A percentile compares a stretch with the other conserved stretches of the same genome.
These are phyloP conservation scores for Chaetoscypha palmicola DNA, from an alignment of 2,329 filamentous ascomycete species.

Conservation along the genomic window DNA sequence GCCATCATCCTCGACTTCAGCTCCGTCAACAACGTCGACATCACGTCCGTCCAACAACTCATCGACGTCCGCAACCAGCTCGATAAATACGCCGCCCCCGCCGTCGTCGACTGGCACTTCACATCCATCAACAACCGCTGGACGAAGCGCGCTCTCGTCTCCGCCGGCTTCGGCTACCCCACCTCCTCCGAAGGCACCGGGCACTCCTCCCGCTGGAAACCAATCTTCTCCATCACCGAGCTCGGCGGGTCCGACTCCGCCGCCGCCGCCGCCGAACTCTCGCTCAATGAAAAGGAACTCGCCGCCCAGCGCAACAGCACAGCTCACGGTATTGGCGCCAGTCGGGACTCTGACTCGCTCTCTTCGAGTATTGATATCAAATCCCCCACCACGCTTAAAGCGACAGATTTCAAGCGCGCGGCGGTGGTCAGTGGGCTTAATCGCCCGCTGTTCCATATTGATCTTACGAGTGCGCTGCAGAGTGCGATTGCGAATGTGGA, in stretches of 20 bases:
- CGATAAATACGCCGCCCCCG: constrained; percentile 73
- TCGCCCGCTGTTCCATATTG: constrained; percentile 87
- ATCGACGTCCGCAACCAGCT: constrained; percentile 95
- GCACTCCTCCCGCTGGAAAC: constrained; percentile 65
- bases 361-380: constrained; percentile 18
- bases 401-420: constrained; percentile 33
- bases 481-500: constrained; percentile 77
- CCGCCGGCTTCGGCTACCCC: constrained; percentile 84
- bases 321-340: constrained; percentile 27
- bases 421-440: constrained; percentile 80
- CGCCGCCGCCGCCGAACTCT: constrained; percentile 58
- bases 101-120: constrained; percentile 89
- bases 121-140: constrained; percentile 90
- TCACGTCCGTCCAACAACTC: constrained; percentile 84
- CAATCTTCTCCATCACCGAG: constrained; percentile 91
- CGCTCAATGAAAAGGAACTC: constrained; percentile 48
- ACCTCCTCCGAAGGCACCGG: constrained; percentile 37
- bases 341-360: constrained; percentile 14
- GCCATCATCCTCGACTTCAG: constrained; percentile 94
- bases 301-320: constrained; percentile 22
- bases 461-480: constrained; percentile 82
- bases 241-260: constrained; percentile 67
- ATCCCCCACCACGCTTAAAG: neutral
- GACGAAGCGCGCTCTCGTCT: constrained; percentile 84
- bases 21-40: constrained; percentile 87